Conservation (phyloP, 805 yeast species). For the Schwanniomyces vanrijiae region DNA sequence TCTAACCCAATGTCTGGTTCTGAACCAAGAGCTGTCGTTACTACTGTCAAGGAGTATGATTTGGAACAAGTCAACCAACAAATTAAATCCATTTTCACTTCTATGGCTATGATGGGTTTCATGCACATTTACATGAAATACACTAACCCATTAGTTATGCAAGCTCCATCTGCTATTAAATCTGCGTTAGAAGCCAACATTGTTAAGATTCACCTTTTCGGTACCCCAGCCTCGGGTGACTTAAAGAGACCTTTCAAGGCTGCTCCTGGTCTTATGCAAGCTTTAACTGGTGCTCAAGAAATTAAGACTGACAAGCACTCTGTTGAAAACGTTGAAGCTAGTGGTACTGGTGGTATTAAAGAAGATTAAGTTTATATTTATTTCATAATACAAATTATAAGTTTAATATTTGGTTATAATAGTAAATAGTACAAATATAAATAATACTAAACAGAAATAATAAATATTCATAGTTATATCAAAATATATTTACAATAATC, state of each 20-base stretch:
- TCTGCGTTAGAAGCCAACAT: constrained; percentile 85
- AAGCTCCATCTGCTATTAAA: constrained; percentile 87
- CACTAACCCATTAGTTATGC: constrained; percentile 96
- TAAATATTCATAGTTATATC: background rate
- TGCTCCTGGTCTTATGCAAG: constrained; percentile 50
- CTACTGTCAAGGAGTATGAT: constrained; percentile 95
- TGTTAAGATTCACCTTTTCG: constrained; percentile 87
- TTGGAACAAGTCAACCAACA: constrained; percentile 78
- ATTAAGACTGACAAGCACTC: constrained; percentile 85
- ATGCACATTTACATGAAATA: constrained; percentile 97
- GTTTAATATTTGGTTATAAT: background rate
- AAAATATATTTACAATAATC: background rate
- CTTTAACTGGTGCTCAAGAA: constrained; percentile 64
- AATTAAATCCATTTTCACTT: constrained; percentile 81
- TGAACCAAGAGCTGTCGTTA: constrained; percentile 73
- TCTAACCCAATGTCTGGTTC: constrained; percentile 76
- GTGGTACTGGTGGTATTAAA: constrained; percentile 87
- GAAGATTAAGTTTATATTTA: constrained; percentile 54
- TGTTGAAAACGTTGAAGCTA: constrained; percentile 77
- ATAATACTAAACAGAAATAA: background rate
- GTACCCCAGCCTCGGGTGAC: constrained; percentile 80
- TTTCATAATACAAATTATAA: background rate
- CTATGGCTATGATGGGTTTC: constrained; percentile 95
- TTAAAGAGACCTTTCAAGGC: constrained; percentile 96
- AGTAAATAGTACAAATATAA: background rate